Evolutionary conservation across 1,284 basidiomycete genomes (phyloP), one percentile per base, ranked within the genome.

Genomic region (Ceratobasidium sp.): DNA sequence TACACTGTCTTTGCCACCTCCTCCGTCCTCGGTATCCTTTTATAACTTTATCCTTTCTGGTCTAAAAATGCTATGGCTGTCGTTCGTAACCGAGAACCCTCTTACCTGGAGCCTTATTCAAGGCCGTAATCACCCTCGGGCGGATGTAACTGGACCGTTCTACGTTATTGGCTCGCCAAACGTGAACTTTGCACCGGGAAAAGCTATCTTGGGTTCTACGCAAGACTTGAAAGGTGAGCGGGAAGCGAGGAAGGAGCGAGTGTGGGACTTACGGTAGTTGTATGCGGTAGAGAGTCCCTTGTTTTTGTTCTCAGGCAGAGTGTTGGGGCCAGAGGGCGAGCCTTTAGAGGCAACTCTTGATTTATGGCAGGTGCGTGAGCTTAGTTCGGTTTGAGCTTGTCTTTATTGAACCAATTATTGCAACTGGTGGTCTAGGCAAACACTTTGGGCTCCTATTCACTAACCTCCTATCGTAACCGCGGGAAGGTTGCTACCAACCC

Each of bases 221-320:
- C 28, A 53, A 28, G 65, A 67, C 65, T 15, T 67, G n/a, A 67
- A 53, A 67, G 54, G 65, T 54, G 33, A 1, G 49, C 54, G 17
- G 31, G 13, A 28, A 20, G 3, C 51, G 45, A 51, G 10, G 10
- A 37, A 28, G 42, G 13, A 3, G 20, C 33, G 1, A 17, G 20
- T 17, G 28, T 7, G 33, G n/a, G 31, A 17, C 49, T 54, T 37
- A 23, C 13, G 39, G 33, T n/a, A 20, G 33, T 37, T 63, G 39
- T 51, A 58, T 33, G 26, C 54, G 54, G 15, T 58, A 69, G 49
- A 15, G 11, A 37, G 49, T 31, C 67, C 67, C 10, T 5, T 69
- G 17, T 69, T 69, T 45, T 45, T 69, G 37, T 69, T 69, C 42
- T 58, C 53, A 20, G 67, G 67, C n/a, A 69, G 45, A 35, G 37